These are phyloP conservation scores for Colletotrichum sublineola DNA, from an alignment of 2,329 filamentous ascomycete species.

Conservation along the genomic window DNA sequence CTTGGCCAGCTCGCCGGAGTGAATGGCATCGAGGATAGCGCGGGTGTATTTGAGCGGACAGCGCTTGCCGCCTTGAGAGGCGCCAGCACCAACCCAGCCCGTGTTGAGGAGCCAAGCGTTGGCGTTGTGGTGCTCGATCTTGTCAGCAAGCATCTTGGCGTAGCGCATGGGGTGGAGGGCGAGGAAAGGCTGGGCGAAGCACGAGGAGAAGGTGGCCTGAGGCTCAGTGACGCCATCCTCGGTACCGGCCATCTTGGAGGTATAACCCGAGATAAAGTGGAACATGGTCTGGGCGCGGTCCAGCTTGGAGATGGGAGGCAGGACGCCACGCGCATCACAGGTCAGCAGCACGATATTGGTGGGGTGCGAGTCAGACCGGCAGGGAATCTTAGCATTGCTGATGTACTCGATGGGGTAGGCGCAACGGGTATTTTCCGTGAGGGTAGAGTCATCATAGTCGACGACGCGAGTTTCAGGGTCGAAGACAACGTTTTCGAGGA, in stretches of 20 bases:
- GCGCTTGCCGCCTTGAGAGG: conserved; percentile 91
- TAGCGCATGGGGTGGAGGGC: conserved; percentile 99
- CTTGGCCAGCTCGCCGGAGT: conserved; percentile 94
- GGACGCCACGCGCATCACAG: conserved; percentile 96
- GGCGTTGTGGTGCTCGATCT: conserved; percentile 94
- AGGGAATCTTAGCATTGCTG: conserved; percentile 98
- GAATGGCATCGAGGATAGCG: conserved; percentile 97
- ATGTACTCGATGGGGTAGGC: conserved; percentile 99
- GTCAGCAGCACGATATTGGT: conserved; percentile 97
- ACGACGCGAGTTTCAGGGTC: conserved; percentile 89
- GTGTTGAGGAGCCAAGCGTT: conserved; percentile 99
- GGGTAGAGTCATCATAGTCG: conserved; percentile 93
- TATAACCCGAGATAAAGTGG: conserved; percentile 99
- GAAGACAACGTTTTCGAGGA: conserved; percentile 99
- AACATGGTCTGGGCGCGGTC: conserved; percentile 98
- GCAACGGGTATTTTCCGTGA: conserved; percentile 98
- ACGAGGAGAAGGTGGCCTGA: conserved; percentile 98
- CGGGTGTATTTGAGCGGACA: conserved; percentile 99
- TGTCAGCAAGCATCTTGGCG: conserved; percentile 97
- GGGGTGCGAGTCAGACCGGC: conserved; percentile 87
- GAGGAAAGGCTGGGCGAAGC: conserved; percentile 99
- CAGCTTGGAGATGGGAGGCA: conserved; percentile 98
- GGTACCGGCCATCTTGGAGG: conserved; percentile 99
- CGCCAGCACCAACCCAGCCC: conserved; percentile 94
- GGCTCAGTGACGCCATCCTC: conserved; percentile 98